Conservation (phyloP, 2,329 filamentous ascomycete genomes). For the Botrytis cinerea region DNA sequence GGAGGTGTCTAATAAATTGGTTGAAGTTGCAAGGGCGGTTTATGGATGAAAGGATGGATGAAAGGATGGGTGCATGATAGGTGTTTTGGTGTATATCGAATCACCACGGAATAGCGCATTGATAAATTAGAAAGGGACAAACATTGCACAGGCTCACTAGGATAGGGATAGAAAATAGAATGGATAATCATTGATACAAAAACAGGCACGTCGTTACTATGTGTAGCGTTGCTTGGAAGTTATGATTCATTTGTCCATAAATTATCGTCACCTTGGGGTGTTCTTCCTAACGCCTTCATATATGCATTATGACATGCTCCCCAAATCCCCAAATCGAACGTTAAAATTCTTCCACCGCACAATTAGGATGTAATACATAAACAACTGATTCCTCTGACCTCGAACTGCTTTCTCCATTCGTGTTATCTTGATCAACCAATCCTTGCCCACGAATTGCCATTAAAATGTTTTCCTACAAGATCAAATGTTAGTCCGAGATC, state of each 20-base stretch:
- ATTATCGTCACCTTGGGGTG: background rate
- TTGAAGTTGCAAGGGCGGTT: constrained; percentile 24
- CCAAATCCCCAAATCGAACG: background rate
- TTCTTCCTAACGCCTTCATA: constrained; percentile 6
- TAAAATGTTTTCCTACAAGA: constrained; percentile 78
- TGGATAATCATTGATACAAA: background rate
- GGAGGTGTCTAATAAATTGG: constrained; percentile 42
- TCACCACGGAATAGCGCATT: background rate
- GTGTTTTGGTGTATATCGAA: background rate
- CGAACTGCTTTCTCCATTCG: constrained; percentile 47
- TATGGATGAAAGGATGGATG: constrained; percentile 2
- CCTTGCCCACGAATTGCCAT: constrained; percentile 72
- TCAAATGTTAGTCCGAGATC: constrained; percentile 47
- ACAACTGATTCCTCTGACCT: constrained; percentile 56
- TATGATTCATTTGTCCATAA: background rate
- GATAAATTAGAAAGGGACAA: background rate
- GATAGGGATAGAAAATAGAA: background rate
- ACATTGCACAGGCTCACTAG: background rate
- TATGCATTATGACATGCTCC: constrained; percentile 17
- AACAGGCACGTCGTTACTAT: too few relatives aligned
- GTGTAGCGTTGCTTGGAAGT: background rate
- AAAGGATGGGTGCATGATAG: background rate
- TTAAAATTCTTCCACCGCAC: constrained; percentile 65
- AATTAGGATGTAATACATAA: constrained; percentile 94
- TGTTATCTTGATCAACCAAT: constrained; percentile 48